Evolutionary conservation across 495 filamentous ascomycete genomes (phyloP).

Genomic region (Penicillium fimorum): DNA sequence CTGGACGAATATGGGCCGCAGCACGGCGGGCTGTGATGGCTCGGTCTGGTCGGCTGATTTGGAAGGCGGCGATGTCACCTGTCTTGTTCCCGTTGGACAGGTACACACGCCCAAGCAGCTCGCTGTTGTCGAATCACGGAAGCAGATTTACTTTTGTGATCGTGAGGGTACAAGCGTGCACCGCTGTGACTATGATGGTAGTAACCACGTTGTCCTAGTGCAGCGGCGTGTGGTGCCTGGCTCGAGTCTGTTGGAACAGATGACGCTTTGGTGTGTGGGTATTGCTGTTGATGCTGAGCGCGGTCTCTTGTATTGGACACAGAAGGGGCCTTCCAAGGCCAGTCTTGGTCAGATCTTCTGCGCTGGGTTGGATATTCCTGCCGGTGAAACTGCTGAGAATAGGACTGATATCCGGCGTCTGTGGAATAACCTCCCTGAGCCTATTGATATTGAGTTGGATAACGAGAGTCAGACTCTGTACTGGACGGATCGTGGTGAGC

Average conservation of each 20-base stretch:
- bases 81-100: constrained; percentile 35
- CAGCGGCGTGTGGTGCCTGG: constrained; percentile 26
- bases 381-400: constrained; percentile 26
- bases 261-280: constrained; percentile 53
- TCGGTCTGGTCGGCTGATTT: constrained; percentile 43
- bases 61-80: constrained; percentile 42
- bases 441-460: constrained; percentile 55
- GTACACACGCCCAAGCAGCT: constrained; percentile 58
- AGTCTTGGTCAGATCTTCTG: constrained; percentile 47
- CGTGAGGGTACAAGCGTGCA: constrained; percentile 53
- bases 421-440: constrained; percentile 48
- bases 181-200: constrained; percentile 47
- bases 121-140: constrained; percentile 26
- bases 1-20: constrained; percentile 55
- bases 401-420: constrained; percentile 45
- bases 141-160: constrained; percentile 52
- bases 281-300: constrained; percentile 39
- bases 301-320: constrained; percentile 55
- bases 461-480: constrained; percentile 38
- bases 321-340: constrained; percentile 52
- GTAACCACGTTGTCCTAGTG: constrained; percentile 40
- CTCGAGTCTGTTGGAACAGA: constrained; percentile 23
- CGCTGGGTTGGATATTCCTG: constrained; percentile 37
- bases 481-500: constrained; percentile 57
- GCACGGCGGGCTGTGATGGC: constrained; percentile 39